Conservation (phyloP, 208 protist genomes). For the Wallacemonas sp. region DNA sequence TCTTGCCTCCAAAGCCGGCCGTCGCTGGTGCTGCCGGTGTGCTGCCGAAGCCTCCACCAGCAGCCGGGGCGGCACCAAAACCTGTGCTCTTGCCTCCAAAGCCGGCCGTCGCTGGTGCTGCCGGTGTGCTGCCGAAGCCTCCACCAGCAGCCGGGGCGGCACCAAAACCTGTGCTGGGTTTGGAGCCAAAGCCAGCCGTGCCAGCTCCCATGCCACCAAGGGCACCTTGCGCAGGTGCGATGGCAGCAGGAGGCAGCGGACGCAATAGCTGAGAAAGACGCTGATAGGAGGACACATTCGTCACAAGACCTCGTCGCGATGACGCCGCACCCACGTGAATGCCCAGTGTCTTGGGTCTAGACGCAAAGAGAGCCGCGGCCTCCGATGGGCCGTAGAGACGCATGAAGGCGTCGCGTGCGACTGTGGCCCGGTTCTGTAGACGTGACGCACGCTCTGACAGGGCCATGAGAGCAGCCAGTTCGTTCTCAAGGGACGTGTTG, state of each 20-base stretch:
- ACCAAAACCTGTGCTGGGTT: not conserved
- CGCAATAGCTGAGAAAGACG: constrained; percentile 32
- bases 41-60: too few species aligned
- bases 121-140: too few species aligned
- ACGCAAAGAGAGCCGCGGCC: constrained; percentile 60
- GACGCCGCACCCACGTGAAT: constrained; percentile 16
- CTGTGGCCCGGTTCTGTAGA: constrained; percentile 53
- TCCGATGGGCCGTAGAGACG: constrained; percentile 69
- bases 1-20: too few species aligned
- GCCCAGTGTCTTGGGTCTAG: constrained; percentile 17
- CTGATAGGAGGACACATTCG: constrained; percentile 9
- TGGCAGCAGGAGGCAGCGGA: constrained; percentile 14
- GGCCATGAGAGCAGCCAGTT: constrained; percentile 58
- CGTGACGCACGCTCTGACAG: constrained; percentile 52
- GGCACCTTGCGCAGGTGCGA: constrained; percentile 11
- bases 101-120: too few species aligned
- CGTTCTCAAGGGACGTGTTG: constrained; percentile 64
- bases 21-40: too few species aligned
- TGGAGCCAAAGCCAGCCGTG: constrained; percentile 4
- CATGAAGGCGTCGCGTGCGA: constrained; percentile 57
- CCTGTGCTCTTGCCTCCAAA: too few species aligned
- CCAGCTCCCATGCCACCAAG: constrained; percentile 1
- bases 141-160: too few species aligned
- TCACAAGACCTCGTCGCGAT: constrained; percentile 2
- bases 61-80: too few species aligned